Percentiles rank a stretch among this genome's conserved stretches.
Conservation (phyloP, 139 green algal genomes). For the Chlorella sp. region DNA sequence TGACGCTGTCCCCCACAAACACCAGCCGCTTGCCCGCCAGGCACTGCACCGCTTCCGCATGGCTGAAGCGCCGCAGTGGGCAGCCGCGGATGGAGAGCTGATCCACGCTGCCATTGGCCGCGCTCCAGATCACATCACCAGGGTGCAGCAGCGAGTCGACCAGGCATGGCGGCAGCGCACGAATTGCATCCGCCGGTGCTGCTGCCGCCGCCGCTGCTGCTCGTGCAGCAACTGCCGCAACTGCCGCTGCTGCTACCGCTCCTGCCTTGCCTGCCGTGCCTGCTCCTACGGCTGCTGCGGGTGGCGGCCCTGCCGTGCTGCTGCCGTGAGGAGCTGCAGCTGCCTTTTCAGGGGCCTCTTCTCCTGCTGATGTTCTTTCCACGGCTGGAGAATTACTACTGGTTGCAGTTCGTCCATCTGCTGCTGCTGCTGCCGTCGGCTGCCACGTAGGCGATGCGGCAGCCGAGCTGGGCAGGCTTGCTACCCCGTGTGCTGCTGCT, state of each 20-base stretch:
- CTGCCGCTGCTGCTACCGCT: neutral
- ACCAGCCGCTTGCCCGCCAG: conserved; percentile 35
- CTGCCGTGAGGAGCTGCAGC: no score
- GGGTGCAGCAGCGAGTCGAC: neutral
- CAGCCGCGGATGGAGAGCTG: conserved; percentile 7
- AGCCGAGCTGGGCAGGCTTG: no score
- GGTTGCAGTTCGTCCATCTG: no score
- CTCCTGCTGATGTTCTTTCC: no score
- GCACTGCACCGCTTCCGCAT: neutral
- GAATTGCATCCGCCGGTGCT: neutral
- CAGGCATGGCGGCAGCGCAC: neutral
- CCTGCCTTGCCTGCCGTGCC: neutral
- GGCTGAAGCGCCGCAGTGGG: conserved; percentile 6
- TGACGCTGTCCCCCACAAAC: conserved; percentile 27
- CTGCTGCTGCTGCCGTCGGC: no score
- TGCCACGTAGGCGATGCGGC: no score
- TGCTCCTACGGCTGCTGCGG: neutral
- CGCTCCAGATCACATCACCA: neutral
- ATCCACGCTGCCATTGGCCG: conserved; percentile 3
- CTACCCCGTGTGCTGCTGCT: no score
- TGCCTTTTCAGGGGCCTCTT: no score
- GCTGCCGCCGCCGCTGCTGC: neutral
- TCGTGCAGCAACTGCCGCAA: neutral
- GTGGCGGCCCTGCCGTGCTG: neutral
- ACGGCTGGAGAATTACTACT: no score